phyloP scores from a whole-genome alignment of 1,284 basidiomycete genomes.

The Microbotryum violaceum region DNA sequence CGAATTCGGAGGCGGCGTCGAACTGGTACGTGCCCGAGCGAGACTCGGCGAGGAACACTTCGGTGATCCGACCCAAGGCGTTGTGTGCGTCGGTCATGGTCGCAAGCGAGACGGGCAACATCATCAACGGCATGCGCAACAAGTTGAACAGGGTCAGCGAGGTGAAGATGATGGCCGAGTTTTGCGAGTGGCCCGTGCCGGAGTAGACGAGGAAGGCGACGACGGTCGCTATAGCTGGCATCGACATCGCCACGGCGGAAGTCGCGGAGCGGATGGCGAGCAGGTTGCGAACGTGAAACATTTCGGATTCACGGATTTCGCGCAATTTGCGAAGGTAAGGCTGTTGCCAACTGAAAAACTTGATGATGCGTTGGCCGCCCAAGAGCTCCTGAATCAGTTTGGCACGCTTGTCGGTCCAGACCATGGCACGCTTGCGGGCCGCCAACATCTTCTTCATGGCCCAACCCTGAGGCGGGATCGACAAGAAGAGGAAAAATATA shows the following conservation, averaged over 20 bases:
- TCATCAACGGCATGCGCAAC: slow-evolving; percentile 64
- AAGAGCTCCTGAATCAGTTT: slow-evolving; percentile 74
- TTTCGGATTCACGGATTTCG: slow-evolving; percentile 64
- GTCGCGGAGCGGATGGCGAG: slow-evolving; percentile 57
- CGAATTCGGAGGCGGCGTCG: slow-evolving; percentile 49
- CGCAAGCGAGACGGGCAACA: slow-evolving; percentile 64
- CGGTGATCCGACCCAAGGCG: slow-evolving; percentile 57
- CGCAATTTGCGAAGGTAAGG: slow-evolving; percentile 61
- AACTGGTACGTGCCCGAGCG: slow-evolving; percentile 55
- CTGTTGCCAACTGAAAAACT: slow-evolving; percentile 58
- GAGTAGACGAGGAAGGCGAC: slow-evolving; percentile 74
- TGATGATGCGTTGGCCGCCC: slow-evolving; percentile 80
- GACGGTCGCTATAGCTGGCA: slow-evolving; percentile 73
- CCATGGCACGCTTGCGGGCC: slow-evolving; percentile 68
- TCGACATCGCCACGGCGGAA: slow-evolving; percentile 54
- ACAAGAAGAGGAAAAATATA: slow-evolving; percentile 58
- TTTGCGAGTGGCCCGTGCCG: slow-evolving; percentile 56
- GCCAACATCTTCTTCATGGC: slow-evolving; percentile 69
- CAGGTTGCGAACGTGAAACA: slow-evolving; percentile 67
- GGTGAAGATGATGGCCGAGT: slow-evolving; percentile 63
- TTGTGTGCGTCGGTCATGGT: slow-evolving; percentile 70
- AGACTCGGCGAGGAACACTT: slow-evolving; percentile 69
- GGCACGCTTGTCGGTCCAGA: slow-evolving; percentile 78
- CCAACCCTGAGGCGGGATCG: slow-evolving; percentile 56
- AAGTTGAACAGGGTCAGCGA: slow-evolving; percentile 68